Base-by-base conservation (phyloP, 108 stramenopile species). In the Skeletonema tropicum region DNA sequence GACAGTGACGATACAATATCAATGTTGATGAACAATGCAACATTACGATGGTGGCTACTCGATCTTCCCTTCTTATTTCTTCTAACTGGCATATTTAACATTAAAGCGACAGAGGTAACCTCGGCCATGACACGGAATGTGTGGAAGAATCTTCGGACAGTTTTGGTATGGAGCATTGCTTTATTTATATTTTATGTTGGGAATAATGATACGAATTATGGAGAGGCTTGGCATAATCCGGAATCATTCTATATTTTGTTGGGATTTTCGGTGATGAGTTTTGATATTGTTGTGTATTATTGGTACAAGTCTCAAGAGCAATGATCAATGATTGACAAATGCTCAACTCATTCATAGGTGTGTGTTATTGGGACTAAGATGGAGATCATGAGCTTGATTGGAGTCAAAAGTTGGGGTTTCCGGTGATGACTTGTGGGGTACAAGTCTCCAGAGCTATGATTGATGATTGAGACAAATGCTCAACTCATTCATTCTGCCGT, bases 51-150 rank as follows among this genome's bases (percentile, higher is more conserved):
- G 30, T 67, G 41, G 30, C 8, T 64, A 3, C 42, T 69, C 1
- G 74, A 57, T 19, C 25, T 65, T 36, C 32, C 68, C 7, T 74
- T 29, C 32, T 83, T n/a, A 1, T 74, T 83, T 21, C 19, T 48
- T 1, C 21, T 75, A 9, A 81, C 85, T 25, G 85, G 82, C n/a
- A n/a, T n/a, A n/a, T n/a, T 80, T 39, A 80, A 83, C 58, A 83
- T 86, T 21, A 63, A 62, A 13, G 69, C 85, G 14, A 86, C 82
- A 17, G 71, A 62, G 41, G 82, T 70, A n/a, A n/a, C 85, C 21
- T 73, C 70, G 21, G 73, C 83, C 46, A 86, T 86, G 85, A 86
- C 85, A 11, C 75, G 85, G 23, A 86, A 86, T 57, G 72, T 84
- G 6, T 86, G 85, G 85, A 82, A 82, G 73, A 84, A 82, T 55